phyloP scores from a whole-genome alignment of 192 early-diverging fungal genomes.

The Podila verticillata region DNA sequence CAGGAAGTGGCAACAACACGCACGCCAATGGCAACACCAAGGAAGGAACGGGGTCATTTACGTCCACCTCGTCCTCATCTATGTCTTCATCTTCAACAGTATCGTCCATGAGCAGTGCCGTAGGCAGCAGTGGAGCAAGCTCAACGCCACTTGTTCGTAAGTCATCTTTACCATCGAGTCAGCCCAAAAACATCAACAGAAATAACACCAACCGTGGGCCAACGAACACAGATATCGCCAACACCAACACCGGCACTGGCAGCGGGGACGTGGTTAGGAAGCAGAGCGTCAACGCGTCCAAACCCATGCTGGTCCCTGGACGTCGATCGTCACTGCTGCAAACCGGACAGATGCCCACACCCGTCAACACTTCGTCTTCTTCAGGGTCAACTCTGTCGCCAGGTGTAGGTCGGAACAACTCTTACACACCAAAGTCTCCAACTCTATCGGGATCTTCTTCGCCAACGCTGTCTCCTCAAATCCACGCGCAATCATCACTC shows the following conservation, averaged over 20 bases:
- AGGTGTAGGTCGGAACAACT: not conserved
- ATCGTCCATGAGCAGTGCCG: slow-evolving; percentile 16
- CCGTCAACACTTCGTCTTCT: not conserved
- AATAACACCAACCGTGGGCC: not conserved
- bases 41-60: not conserved
- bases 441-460: not conserved
- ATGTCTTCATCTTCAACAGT: slow-evolving; percentile 8
- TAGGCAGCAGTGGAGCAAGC: not conserved
- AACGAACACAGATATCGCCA: not conserved
- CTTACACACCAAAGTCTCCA: not conserved
- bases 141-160: slow-evolving; percentile 8
- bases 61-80: slow-evolving; percentile 11
- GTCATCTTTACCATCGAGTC: slow-evolving; percentile 20
- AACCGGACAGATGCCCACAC: slow-evolving; percentile 19
- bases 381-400: too few relatives aligned
- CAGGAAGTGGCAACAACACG: not conserved
- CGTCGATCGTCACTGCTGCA: slow-evolving; percentile 33
- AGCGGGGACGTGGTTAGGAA: slow-evolving; percentile 12
- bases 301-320: slow-evolving; percentile 37
- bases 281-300: slow-evolving; percentile 10
- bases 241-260: slow-evolving; percentile 2
- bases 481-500: not conserved
- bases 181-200: not conserved
- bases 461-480: not conserved
- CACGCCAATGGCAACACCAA: not conserved